Base-by-base conservation (phyloP, 1,139 yeast genomes). In the Diutina rugosa region DNA sequence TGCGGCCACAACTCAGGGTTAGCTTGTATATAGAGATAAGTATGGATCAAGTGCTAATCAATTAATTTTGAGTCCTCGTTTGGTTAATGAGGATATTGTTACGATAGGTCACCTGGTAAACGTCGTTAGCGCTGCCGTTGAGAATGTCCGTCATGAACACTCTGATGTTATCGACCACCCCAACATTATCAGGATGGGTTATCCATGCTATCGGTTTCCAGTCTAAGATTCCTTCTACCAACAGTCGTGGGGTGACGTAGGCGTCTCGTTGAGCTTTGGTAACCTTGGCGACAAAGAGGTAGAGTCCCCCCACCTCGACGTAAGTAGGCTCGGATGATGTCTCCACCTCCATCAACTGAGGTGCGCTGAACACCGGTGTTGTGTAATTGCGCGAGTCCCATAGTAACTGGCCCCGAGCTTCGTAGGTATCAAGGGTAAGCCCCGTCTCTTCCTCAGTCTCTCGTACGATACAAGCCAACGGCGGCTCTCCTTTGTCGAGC, bases 401-500 rank as follows among this genome's bases (percentile, higher is more conserved):
- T 46, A 66, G 65, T 61, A 77, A 67, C 3, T 69, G 69, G 0
- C 81, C 81, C 53, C 77, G 63, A 8, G 69, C 60, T 46, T 61
- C 58, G 56, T 66, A 74, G 51, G 67, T 67, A 0, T 69, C 65
- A 28, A 64, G 32, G n/a, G 56, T 45, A 49, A 77, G 63, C 2
- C 78, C 79, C 0, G 81, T 73, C 61, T 77, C 81, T 63, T 77
- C 81, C 18, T 61, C 51, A 0, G 79, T 72, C 62, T 77, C 81
- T 55, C 81, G 61, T 4, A 72, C 66, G 26, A 77, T 76, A 57
- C 81, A 74, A 9, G 71, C 69, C 41, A 67, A 59, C 1, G 80
- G 74, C 2, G 70, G 59, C 61, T 75, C 80, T 9, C 59, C 65
- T 0, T 61, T 57, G 32, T 76, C 77, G 18, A 77, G 61, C 60